Evolutionary conservation across 495 filamentous ascomycete genomes (phyloP), one percentile per base, ranked within the genome.

Genomic region (Endocarpon pusillum): DNA sequence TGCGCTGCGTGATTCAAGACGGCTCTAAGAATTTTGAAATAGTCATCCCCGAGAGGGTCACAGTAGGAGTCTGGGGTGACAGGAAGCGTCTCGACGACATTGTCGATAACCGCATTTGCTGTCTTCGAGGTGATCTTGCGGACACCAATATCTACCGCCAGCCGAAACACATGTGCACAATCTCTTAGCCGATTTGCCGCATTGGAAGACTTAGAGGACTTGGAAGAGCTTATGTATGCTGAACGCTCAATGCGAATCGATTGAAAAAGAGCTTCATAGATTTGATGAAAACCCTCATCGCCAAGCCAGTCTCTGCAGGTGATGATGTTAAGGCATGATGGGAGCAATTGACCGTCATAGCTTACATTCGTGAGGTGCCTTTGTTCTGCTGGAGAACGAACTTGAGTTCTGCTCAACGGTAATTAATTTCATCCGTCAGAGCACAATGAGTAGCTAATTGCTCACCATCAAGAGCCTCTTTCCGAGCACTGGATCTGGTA

Each of bases 181-280:
- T 66, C 53, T 37, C 70, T 67, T 10, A 97, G 66, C 19, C 81
- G 70, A 9, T 59, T 52, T 19, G 58, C 51, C 25, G 68, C 59
- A 3, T 51, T 46, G 39, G 51, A 60, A 33, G 52, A 64, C 31
- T 54, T 54, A 26, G 48, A 66, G 19, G 51, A 44, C 19, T 58
- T 59, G 38, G 64, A 71, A 22, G 69, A 64, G 36, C 61, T 60
- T 33, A 72, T 64, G 44, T 73, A 81, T 16, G 57, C 39, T 18
- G 74, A 60, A 46, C 75, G 78, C 38, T 94, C 84, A 8, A 58
- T 46, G 14, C 74, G 59, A 5, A 72, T 56, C 40, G 70, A 73
- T 23, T 64, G 59, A 46, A 94, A 94, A 11, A 97, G 55, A 1
- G 71, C 68, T 45, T 94, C 84, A 40, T 77, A 84, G 19, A 94